Evolutionary conservation across 306 rosid species (phyloP), one percentile per base, ranked within the genome.

Genomic region (Dalbergia cochinchinensis): DNA sequence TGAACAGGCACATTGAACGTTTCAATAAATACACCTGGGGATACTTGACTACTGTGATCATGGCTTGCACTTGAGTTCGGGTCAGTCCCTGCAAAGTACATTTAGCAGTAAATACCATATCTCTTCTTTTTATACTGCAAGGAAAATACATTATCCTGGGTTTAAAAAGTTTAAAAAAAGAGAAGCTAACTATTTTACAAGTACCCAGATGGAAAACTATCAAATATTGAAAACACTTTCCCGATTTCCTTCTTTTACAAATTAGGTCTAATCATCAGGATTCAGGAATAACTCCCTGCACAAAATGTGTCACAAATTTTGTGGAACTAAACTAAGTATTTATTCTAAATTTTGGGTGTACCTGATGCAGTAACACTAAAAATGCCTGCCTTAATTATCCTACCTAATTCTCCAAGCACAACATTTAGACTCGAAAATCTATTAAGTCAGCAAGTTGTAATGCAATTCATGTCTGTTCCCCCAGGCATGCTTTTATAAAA

Each of bases 11-110:
- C 64, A 71, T 94, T 89, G 83, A 93, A 89, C 59, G 96, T 91
- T 88, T 93, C 99, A 86, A 96, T 86, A 45, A 96, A 88, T 16
- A 96, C 93, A 71, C 98, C 97, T 37, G 98, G 97, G 57, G 93
- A 92, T 57, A 86, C 69, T 82, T 86, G 97, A 87, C 55, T 85
- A 77, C 83, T 84, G 78, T 89, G 93, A 77, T 89, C 83, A 77
- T 78, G 92, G 83, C 91, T 88, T 78, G 96, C 67, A 84, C 93
- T 89, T 64, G 95, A 86, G 80, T 89, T 89, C 18, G 94, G 94
- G 77, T 93, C 98, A 78, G 90, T 50, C 77, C 41, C 98, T 91
- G 86, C 78, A 89, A 83, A 78, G 80, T 65, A 77, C 44, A 35
- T 70, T 81, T 63, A 80, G 71, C 41, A 81, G 79, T 76, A 78